phyloP scores from a whole-genome alignment of 805 yeast genomes.

The Metschnikowia similis region DNA sequence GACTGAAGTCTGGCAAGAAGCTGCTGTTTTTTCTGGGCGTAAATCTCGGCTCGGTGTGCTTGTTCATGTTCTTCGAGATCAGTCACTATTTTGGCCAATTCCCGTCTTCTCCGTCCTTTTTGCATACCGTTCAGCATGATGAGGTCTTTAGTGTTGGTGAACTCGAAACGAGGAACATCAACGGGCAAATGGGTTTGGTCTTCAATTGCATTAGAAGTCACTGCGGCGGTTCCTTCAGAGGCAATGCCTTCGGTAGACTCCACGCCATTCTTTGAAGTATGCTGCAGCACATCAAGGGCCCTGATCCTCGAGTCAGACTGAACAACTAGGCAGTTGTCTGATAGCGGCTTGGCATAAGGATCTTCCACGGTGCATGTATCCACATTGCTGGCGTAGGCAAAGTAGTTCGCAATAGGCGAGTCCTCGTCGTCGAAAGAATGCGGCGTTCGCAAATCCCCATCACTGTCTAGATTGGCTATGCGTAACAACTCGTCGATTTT shows the following conservation, averaged over 20 bases:
- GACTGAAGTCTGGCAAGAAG: constrained; percentile 23
- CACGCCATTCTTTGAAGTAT: background rate
- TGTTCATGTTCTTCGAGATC: constrained; percentile 19
- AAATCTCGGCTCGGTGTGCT: constrained; percentile 18
- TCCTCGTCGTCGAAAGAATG: constrained; percentile 7
- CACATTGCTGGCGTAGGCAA: constrained; percentile 23
- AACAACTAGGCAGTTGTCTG: constrained; percentile 4
- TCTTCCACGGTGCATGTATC: constrained; percentile 22
- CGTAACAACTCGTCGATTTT: constrained; percentile 15
- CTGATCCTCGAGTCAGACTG: background rate
- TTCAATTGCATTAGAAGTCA: too few relatives aligned
- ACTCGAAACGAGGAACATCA: background rate
- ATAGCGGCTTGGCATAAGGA: constrained; percentile 11
- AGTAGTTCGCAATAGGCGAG: constrained; percentile 14
- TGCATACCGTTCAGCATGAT: constrained; percentile 13
- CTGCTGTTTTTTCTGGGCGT: constrained; percentile 19
- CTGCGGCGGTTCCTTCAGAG: background rate
- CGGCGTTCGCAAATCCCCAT: background rate
- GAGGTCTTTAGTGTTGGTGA: constrained; percentile 2
- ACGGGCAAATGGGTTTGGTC: background rate
- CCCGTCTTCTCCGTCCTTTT: constrained; percentile 24
- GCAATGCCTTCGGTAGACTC: background rate
- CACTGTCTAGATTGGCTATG: constrained; percentile 4
- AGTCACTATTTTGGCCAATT: constrained; percentile 13
- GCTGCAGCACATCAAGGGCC: constrained; percentile 1